Percentiles rank a stretch among this genome's conserved stretches.
These are phyloP conservation scores for Bidens hawaiensis DNA, from an alignment of 140 eudicot species.

Conservation along the genomic window DNA sequence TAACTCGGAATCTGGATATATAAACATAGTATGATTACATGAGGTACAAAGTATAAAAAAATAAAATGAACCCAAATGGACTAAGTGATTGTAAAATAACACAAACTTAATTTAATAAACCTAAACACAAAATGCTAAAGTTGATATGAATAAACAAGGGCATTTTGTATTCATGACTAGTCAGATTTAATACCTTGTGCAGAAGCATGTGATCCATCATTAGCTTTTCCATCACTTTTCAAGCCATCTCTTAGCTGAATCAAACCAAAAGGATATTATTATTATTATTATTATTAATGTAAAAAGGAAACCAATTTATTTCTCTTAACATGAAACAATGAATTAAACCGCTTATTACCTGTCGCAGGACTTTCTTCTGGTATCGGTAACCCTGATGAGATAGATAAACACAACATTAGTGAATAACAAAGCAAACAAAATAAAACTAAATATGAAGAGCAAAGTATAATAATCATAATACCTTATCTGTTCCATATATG, in stretches of 20 bases:
- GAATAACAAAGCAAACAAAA: neutral
- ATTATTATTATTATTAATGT: conserved; percentile 3
- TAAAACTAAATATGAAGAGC: neutral
- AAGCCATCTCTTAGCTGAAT: conserved; percentile 57
- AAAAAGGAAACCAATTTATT: neutral
- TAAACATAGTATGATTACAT: conserved; percentile 7
- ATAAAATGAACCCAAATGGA: neutral
- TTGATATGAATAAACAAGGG: neutral
- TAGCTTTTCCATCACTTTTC: conserved; percentile 37
- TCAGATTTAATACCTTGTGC: conserved; percentile 42
- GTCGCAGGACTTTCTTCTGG: conserved; percentile 74
- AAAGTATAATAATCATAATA: conserved; percentile 16
- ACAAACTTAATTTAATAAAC: conserved; percentile 11
- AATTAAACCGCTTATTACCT: conserved; percentile 38
- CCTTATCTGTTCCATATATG: conserved; percentile 97
- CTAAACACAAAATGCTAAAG: conserved; percentile 11
- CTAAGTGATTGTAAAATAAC: conserved; percentile 12
- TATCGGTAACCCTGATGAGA: conserved; percentile 71
- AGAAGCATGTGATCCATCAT: conserved; percentile 31
- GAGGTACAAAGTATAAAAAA: neutral
- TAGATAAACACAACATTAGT: conserved; percentile 12
- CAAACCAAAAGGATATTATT: conserved; percentile 12
- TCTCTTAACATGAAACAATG: neutral
- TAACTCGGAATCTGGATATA: conserved; percentile 3
- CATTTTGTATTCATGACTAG: conserved; percentile 25